Percentiles rank a stretch among this genome's conserved stretches.
Evolutionary conservation across 2,329 filamentous ascomycete species (phyloP).

Genomic region (Paracoccidioides brasiliensis): DNA sequence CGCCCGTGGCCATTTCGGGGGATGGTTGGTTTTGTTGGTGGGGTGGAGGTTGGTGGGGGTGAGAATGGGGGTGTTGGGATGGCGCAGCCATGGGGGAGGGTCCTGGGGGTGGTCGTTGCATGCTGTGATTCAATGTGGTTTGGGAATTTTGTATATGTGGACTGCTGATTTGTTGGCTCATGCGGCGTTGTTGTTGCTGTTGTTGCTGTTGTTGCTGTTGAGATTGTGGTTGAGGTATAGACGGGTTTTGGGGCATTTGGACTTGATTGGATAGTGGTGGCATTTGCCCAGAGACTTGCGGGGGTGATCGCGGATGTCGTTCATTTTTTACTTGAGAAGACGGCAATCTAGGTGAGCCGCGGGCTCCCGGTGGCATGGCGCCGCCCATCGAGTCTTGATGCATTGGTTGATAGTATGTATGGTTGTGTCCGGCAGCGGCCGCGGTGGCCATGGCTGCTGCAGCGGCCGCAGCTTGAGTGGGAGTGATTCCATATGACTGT

Average conservation of each 20-base stretch:
- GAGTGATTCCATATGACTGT: slow-evolving; percentile 59
- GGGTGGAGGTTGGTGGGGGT: slow-evolving; percentile 40
- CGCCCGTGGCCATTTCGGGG: slow-evolving; percentile 59
- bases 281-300: slow-evolving; percentile 52
- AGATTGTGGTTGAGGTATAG: slow-evolving; percentile 23
- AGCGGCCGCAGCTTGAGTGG: slow-evolving; percentile 79
- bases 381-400: slow-evolving; percentile 55
- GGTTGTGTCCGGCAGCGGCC: slow-evolving; percentile 68
- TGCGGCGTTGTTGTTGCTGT: slow-evolving; percentile 39
- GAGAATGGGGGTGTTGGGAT: slow-evolving; percentile 37
- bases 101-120: slow-evolving; percentile 40
- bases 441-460: slow-evolving; percentile 91
- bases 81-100: slow-evolving; percentile 37
- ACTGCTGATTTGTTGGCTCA: slow-evolving; percentile 63
- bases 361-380: slow-evolving; percentile 41
- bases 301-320: slow-evolving; percentile 63
- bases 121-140: slow-evolving; percentile 58
- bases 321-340: slow-evolving; percentile 57
- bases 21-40: slow-evolving; percentile 59
- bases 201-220: slow-evolving; percentile 28
- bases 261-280: slow-evolving; percentile 27
- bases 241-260: slow-evolving; percentile 21
- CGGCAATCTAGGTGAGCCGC: slow-evolving; percentile 65
- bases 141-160: slow-evolving; percentile 61
- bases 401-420: slow-evolving; percentile 55